Percentiles rank a stretch among this genome's conserved stretches.
These are phyloP conservation scores for Penicillium corylophilum DNA, from an alignment of 2,329 filamentous ascomycete genomes.

Conservation along the genomic window DNA sequence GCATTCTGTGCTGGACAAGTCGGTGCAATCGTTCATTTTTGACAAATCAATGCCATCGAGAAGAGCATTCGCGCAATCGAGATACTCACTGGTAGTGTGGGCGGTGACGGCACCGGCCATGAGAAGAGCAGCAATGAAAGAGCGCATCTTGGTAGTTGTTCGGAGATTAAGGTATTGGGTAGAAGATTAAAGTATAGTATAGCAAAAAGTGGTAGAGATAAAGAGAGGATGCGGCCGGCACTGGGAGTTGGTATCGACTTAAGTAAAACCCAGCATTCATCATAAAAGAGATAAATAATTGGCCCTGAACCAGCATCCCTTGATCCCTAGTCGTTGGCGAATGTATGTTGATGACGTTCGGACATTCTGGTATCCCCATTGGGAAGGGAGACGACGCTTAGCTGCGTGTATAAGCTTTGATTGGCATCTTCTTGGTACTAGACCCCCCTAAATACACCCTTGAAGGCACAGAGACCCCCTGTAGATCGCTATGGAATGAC, in stretches of 20 bases:
- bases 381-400: conserved; percentile 1
- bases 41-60: conserved; percentile 7
- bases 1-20: conserved; percentile 13
- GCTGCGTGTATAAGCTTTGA: conserved; percentile 12
- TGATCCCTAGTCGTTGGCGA: conserved; percentile 7
- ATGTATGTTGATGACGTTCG: conserved; percentile 13
- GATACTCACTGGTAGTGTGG: conserved; percentile 4
- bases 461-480: background rate
- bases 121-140: conserved; percentile 18
- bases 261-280: conserved; percentile 7
- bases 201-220: background rate
- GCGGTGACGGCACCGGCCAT: conserved; percentile 14
- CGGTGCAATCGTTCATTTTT: conserved; percentile 7
- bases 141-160: conserved; percentile 18
- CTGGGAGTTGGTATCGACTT: conserved; percentile 1
- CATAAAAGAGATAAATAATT: conserved; percentile 11
- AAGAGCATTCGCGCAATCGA: conserved; percentile 15
- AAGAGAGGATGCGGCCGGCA: background rate
- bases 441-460: background rate
- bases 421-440: conserved; percentile 6
- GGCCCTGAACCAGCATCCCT: conserved; percentile 15
- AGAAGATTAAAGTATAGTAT: background rate
- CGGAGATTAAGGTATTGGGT: background rate
- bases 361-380: conserved; percentile 14
- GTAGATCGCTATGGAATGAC: conserved; percentile 20